Evolutionary conservation across 1,284 basidiomycete genomes (phyloP).

Genomic region (Rhodotorula sp.): DNA sequence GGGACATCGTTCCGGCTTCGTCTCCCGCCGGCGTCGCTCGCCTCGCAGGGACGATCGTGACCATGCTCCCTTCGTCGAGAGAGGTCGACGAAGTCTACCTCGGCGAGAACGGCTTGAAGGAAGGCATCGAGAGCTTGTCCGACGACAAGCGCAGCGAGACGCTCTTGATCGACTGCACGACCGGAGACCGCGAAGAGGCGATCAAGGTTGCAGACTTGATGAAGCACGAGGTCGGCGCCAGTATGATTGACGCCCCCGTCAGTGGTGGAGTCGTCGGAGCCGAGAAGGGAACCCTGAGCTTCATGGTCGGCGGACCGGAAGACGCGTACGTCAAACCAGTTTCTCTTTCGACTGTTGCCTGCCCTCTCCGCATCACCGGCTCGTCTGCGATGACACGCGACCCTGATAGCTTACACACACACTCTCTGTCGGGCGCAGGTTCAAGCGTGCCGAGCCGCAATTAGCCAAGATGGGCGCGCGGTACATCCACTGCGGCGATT

Average conservation of each 20-base stretch:
- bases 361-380: too few relatives aligned
- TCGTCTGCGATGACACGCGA: neutral
- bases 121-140: conserved; percentile 29
- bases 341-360: neutral
- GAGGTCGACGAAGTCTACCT: conserved; percentile 53
- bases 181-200: conserved; percentile 73
- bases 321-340: conserved; percentile 51
- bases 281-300: conserved; percentile 77
- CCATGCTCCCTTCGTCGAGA: conserved; percentile 55
- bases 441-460: conserved; percentile 61
- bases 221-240: conserved; percentile 59
- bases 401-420: neutral
- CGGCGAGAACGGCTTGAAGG: conserved; percentile 41
- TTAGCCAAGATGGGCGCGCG: conserved; percentile 68
- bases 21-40: conserved; percentile 51
- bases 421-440: neutral
- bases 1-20: conserved; percentile 46
- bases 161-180: conserved; percentile 82
- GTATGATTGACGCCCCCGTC: conserved; percentile 86
- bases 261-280: conserved; percentile 85
- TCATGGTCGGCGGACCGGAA: conserved; percentile 78
- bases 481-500: conserved; percentile 79
- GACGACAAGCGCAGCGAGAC: conserved; percentile 50
- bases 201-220: conserved; percentile 58
- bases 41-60: conserved; percentile 52